Evolutionary conservation across 1,284 basidiomycete species (phyloP), one percentile per base, ranked within the genome.

Genomic region (Cystobasidiaceae sp.): DNA sequence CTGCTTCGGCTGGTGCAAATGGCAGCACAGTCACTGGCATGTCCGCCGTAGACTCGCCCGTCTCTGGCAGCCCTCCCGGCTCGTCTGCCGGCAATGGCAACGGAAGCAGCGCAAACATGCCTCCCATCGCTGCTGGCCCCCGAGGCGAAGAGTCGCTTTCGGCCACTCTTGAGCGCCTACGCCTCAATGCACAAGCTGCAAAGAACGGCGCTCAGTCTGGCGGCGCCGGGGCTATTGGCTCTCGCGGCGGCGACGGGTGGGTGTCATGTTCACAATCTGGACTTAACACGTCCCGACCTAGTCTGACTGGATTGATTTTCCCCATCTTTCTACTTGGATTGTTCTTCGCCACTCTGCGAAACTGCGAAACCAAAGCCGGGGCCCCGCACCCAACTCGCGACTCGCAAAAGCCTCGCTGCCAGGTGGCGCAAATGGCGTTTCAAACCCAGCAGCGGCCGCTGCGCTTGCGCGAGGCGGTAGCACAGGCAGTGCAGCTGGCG

Each of bases 151-250:
- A 64, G 17, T 51, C 46, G 19, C 51, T 64, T 32, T 64, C 61
- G 15, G 50, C 61, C 39, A 46, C 46, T 34, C 45, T 64, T 2
- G 61, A 64, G 44, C 25, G 61, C 25, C 52, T 64, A 9, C 27
- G 61, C 15, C 52, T 64, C 50, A 64, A 64, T 39, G 61, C 61
- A 39, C 61, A 64, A 41, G 50, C 61, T 48, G 61, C 61, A 34
- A 64, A 64, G 52, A 55, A 64, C 37, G 52, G 52, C 43, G 61
- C 61, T 48, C 61, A 64, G 33, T 56, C 55, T 39, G 61, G 61
- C 34, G 61, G 61, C 27, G 37, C 34, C 27, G 61, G 61, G 27
- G 61, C 61, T 39, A 56, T 55, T 43, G 61, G 61, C 30, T 55
- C 52, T 7, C 43, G 33, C 15, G n/a, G n/a, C n/a, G 37, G 37